Evolutionary conservation across 2,329 filamentous ascomycete genomes (phyloP).

Genomic region (Cladophialophora exuberans): DNA sequence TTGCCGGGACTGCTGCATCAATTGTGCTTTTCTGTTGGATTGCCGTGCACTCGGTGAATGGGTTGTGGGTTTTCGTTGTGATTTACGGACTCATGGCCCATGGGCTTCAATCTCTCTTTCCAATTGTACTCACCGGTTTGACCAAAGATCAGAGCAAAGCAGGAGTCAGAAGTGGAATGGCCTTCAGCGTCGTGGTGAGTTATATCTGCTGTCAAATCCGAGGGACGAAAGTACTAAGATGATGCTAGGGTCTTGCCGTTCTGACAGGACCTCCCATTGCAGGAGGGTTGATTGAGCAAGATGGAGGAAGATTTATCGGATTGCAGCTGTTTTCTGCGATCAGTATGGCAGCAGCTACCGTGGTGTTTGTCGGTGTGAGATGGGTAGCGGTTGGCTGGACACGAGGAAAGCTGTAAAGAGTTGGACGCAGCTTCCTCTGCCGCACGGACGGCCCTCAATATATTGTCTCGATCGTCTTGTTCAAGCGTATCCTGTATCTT

Average conservation of each 20-base stretch:
- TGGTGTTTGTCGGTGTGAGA: constrained; percentile 46
- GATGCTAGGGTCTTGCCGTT: constrained; percentile 49
- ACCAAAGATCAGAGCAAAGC: constrained; percentile 56
- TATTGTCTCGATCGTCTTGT: too few species aligned
- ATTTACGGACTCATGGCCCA: constrained; percentile 68
- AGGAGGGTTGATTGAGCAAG: constrained; percentile 53
- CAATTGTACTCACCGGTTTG: constrained; percentile 60
- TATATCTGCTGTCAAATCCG: not conserved
- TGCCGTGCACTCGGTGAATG: constrained; percentile 52
- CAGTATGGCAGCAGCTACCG: constrained; percentile 47
- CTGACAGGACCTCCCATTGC: constrained; percentile 60
- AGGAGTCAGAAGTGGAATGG: constrained; percentile 61
- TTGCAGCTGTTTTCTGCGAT: constrained; percentile 57
- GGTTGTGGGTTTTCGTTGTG: constrained; percentile 64
- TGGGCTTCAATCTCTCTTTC: constrained; percentile 68
- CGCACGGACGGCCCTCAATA: too few species aligned
- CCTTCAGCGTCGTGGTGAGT: constrained; percentile 52
- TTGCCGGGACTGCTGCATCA: constrained; percentile 48
- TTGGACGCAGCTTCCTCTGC: not conserved
- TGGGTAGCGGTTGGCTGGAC: constrained; percentile 39
- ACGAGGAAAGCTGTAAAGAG: constrained; percentile 36
- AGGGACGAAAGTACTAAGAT: not conserved
- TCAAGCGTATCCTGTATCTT: too few species aligned
- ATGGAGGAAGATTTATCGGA: constrained; percentile 51
- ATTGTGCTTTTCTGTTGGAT: constrained; percentile 61